These are phyloP conservation scores for Termitomyces sp. DNA, from an alignment of 768 basidiomycete species.

Conservation along the genomic window DNA sequence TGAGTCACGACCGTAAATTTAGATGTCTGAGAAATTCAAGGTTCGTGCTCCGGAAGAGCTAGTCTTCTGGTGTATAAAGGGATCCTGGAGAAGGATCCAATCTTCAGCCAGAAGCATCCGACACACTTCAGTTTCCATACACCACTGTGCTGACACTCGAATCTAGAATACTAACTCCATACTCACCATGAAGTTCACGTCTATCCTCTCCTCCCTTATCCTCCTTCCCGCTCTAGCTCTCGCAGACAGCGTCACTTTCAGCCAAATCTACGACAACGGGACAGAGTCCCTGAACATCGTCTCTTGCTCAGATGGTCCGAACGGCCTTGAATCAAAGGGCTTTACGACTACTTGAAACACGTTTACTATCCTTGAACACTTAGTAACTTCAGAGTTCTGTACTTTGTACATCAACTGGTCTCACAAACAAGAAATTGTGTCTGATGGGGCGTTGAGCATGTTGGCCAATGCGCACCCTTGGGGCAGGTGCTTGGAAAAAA, in stretches of 20 bases:
- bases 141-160: neutral
- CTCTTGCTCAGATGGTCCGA: conserved; percentile 41
- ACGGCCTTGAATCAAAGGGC: conserved; percentile 31
- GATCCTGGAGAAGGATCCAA: neutral
- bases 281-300: conserved; percentile 26
- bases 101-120: neutral
- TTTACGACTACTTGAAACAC: conserved; percentile 25
- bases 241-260: conserved; percentile 21
- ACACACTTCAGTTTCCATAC: neutral
- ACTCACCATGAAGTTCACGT: conserved; percentile 28
- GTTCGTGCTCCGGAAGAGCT: too few species aligned
- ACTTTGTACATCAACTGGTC: neutral
- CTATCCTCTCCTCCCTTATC: conserved; percentile 12
- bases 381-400: neutral
- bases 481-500: neutral
- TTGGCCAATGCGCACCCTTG: too few species aligned
- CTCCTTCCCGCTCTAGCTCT: conserved; percentile 9
- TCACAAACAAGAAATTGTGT: neutral
- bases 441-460: neutral
- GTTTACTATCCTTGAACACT: neutral
- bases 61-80: neutral
- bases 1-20: neutral
- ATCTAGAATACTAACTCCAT: neutral
- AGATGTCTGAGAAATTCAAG: neutral
- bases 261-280: conserved; percentile 34